Conservation (phyloP, 1,284 basidiomycete species). For the Thecaphora frezii region DNA sequence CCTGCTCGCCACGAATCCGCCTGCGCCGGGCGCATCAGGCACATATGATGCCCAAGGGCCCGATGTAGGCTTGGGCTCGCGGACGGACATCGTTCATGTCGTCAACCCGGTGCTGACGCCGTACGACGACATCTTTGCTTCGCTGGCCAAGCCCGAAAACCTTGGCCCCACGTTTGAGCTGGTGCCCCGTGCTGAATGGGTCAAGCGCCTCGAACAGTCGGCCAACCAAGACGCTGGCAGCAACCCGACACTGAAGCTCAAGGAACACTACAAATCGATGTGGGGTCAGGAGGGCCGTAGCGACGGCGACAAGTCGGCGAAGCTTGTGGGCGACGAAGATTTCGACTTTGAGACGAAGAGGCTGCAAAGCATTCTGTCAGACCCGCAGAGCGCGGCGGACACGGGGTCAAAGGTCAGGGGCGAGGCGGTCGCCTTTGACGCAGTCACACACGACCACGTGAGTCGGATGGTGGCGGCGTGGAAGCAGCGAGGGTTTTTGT, state of each 20-base stretch:
- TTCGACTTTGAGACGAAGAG: not conserved
- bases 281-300: too few species aligned
- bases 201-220: conserved; percentile 61
- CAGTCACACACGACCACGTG: not conserved
- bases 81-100: conserved; percentile 13
- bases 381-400: not conserved
- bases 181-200: conserved; percentile 68
- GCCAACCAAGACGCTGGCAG: conserved; percentile 60
- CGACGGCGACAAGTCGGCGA: not conserved
- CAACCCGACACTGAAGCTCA: conserved; percentile 65
- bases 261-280: conserved; percentile 61
- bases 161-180: conserved; percentile 75
- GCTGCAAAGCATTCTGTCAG: not conserved
- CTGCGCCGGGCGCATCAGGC: not conserved
- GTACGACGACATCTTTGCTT: conserved; percentile 67
- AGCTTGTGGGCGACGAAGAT: conserved; percentile 6
- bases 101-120: conserved; percentile 24
- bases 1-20: conserved; percentile 61
- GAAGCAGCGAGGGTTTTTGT: conserved; percentile 1
- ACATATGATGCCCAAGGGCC: conserved; percentile 15
- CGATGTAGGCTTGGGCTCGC: conserved; percentile 5
- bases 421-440: not conserved
- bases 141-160: conserved; percentile 63
- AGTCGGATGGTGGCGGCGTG: not conserved
- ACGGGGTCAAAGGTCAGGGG: not conserved